A percentile compares a stretch with the other conserved stretches of the same genome.
phyloP scores from a whole-genome alignment of 208 protist species.

The Spongospora subterranea region DNA sequence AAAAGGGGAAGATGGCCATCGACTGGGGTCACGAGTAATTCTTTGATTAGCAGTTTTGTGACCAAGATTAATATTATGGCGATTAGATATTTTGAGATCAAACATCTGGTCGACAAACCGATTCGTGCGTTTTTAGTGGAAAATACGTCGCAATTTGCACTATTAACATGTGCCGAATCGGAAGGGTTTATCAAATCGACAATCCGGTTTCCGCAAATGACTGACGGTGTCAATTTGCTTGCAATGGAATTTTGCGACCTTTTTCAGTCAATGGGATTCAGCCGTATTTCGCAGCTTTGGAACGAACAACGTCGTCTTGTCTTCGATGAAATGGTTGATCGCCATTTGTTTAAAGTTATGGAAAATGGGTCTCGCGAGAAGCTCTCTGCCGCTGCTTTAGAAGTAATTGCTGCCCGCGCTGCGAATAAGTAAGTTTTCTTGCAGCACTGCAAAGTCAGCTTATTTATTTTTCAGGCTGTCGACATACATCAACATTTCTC shows the following conservation, averaged over 20 bases:
- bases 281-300: not conserved
- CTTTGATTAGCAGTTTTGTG: too few relatives aligned
- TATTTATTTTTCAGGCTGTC: not conserved
- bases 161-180: constrained; percentile 31
- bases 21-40: constrained; percentile 40
- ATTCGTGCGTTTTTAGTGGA: not conserved
- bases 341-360: not conserved
- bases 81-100: constrained; percentile 11
- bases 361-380: not conserved
- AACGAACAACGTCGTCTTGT: constrained; percentile 33
- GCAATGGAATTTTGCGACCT: not conserved
- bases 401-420: not conserved
- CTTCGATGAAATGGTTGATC: not conserved
- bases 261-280: constrained; percentile 45
- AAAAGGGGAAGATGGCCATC: not conserved
- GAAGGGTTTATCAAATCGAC: constrained; percentile 34
- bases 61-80: too few relatives aligned
- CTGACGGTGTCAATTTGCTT: not conserved
- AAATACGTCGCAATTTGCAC: not conserved
- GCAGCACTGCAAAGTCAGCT: not conserved
- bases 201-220: not conserved
- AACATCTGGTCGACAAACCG: constrained; percentile 38
- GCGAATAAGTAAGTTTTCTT: not conserved
- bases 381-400: not conserved
- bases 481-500: not conserved